Evolutionary conservation across 2,329 filamentous ascomycete species (phyloP).

Genomic region (Bipolaris gigantea): DNA sequence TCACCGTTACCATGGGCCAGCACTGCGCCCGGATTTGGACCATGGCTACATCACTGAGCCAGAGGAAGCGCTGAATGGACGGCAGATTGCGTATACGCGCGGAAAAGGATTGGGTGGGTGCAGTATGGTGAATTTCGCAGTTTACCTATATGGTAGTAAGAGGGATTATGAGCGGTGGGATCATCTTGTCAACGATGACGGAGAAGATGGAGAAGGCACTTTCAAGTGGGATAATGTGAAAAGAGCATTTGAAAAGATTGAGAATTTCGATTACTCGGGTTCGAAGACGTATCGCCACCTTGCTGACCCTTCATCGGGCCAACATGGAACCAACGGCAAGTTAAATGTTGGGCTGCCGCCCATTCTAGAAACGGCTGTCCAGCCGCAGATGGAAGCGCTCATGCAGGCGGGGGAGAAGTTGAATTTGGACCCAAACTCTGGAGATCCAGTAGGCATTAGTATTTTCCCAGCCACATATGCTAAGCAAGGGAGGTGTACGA

Average conservation of each 20-base stretch:
- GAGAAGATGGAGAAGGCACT: constrained; percentile 56
- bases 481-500: constrained; percentile 37
- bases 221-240: constrained; percentile 60
- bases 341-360: constrained; percentile 49
- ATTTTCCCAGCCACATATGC: constrained; percentile 45
- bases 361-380: constrained; percentile 60
- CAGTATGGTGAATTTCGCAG: constrained; percentile 51
- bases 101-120: constrained; percentile 56
- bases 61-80: constrained; percentile 40
- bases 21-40: constrained; percentile 55
- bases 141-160: constrained; percentile 52
- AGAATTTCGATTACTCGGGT: constrained; percentile 53
- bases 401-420: constrained; percentile 57
- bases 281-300: constrained; percentile 49
- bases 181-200: constrained; percentile 49
- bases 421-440: constrained; percentile 57
- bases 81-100: constrained; percentile 49
- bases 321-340: constrained; percentile 51
- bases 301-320: constrained; percentile 46
- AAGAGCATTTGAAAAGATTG: constrained; percentile 55
- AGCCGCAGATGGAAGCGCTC: constrained; percentile 58
- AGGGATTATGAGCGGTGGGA: constrained; percentile 68
- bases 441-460: constrained; percentile 35
- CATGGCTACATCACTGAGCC: constrained; percentile 51
- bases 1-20: constrained; percentile 54